Percentiles rank a stretch among this genome's conserved stretches.
Conservation (phyloP, 1,139 yeast species). For the Candida sojae region DNA sequence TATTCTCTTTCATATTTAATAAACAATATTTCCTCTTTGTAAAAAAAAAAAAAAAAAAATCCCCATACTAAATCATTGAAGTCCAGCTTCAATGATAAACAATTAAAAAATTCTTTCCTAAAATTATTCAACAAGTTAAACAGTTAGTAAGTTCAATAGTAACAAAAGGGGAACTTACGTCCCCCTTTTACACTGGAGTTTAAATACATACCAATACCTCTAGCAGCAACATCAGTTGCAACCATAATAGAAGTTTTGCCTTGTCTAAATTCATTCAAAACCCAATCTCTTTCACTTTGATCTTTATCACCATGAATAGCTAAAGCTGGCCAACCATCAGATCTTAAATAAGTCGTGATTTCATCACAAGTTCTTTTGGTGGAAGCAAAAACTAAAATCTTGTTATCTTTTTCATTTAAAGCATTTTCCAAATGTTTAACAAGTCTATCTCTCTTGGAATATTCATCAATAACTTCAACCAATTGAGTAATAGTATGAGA, state of each 20-base stretch:
- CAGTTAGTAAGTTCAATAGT: slow-evolving; percentile 8
- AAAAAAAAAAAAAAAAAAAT: no score
- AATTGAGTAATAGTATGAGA: slow-evolving; percentile 94
- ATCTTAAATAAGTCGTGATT: slow-evolving; percentile 85
- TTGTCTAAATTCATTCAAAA: slow-evolving; percentile 82
- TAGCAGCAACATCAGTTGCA: slow-evolving; percentile 99
- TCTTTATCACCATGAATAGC: slow-evolving; percentile 99
- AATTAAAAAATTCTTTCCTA: slow-evolving; percentile 1
- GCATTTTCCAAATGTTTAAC: slow-evolving; percentile 82
- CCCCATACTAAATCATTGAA: not conserved
- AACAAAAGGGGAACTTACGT: no score
- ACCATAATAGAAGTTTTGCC: slow-evolving; percentile 97
- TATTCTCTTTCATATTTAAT: slow-evolving; percentile 1
- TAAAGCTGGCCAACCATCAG: slow-evolving; percentile 98
- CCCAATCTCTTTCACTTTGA: slow-evolving; percentile 99
- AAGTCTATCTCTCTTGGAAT: slow-evolving; percentile 90
- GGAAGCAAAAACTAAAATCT: slow-evolving; percentile 85
- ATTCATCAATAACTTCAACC: slow-evolving; percentile 88
- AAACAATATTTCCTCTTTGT: not conserved
- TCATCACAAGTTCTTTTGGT: slow-evolving; percentile 98
- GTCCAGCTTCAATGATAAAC: slow-evolving; percentile 1
- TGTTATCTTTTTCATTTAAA: slow-evolving; percentile 74
- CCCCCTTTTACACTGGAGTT: no score
- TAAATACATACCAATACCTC: slow-evolving; percentile 96
- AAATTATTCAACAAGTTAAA: slow-evolving; percentile 1